Conservation (phyloP, 2,329 filamentous ascomycete species). For the Apiospora rasikravindrae region DNA sequence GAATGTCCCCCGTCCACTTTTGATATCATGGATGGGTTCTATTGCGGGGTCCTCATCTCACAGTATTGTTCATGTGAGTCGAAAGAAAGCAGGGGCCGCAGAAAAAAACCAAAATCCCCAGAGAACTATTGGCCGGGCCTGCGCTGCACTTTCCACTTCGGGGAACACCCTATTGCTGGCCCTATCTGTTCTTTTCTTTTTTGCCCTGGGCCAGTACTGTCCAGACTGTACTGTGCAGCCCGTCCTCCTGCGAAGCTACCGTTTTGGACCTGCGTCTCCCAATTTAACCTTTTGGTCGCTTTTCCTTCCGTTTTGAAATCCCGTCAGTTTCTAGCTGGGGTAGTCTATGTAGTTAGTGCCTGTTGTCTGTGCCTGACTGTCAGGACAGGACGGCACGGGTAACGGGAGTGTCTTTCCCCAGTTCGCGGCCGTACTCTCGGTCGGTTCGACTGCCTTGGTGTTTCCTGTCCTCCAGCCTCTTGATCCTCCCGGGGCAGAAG, state of each 20-base stretch:
- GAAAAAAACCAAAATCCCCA: not conserved
- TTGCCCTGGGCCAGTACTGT: not conserved
- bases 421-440: conserved; percentile 10
- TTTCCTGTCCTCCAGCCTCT: conserved; percentile 4
- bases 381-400: not conserved
- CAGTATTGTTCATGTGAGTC: conserved; percentile 14
- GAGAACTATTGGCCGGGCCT: not conserved
- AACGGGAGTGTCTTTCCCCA: conserved; percentile 12
- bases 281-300: not conserved
- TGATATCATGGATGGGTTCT: conserved; percentile 5
- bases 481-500: not conserved
- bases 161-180: conserved; percentile 14
- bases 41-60: conserved; percentile 13
- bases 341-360: not conserved
- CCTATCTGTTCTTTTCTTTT: conserved; percentile 3
- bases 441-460: not conserved
- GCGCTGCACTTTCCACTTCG: not conserved
- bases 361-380: too few relatives aligned
- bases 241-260: not conserved
- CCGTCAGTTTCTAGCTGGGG: not conserved
- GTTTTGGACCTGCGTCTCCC: not conserved
- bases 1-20: not conserved
- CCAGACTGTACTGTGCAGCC: not conserved
- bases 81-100: conserved; percentile 1
- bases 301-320: not conserved